Evolutionary conservation across 169 alveolate species (phyloP).

Genomic region (Plasmodium adleri): DNA sequence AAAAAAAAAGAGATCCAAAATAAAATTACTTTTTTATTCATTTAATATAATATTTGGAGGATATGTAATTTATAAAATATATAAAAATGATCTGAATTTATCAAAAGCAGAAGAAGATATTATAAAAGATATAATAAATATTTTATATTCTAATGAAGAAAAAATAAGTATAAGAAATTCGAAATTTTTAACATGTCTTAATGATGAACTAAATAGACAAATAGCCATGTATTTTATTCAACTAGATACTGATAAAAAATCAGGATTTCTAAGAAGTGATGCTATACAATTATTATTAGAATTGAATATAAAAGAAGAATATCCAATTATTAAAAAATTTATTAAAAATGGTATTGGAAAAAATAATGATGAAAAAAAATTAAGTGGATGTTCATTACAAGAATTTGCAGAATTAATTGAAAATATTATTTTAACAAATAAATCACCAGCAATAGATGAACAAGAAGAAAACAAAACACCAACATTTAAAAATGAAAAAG

Average conservation of each 20-base stretch:
- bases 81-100: conserved; percentile 55
- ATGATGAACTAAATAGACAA: conserved; percentile 49
- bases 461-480: background rate
- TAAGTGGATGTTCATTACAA: conserved; percentile 73
- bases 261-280: conserved; percentile 66
- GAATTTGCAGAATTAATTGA: conserved; percentile 68
- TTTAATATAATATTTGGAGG: conserved; percentile 4
- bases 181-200: conserved; percentile 55
- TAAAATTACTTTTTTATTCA: conserved; percentile 16
- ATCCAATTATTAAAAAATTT: conserved; percentile 58
- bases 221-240: conserved; percentile 76
- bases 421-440: conserved; percentile 38
- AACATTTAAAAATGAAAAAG: background rate
- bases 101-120: conserved; percentile 76
- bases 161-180: conserved; percentile 53
- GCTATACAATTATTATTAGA: conserved; percentile 56
- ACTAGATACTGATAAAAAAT: conserved; percentile 53
- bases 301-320: conserved; percentile 58
- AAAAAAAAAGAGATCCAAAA: conserved; percentile 39
- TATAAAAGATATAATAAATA: conserved; percentile 30
- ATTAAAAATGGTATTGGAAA: conserved; percentile 66
- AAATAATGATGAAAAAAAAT: conserved; percentile 36
- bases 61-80: conserved; percentile 56
- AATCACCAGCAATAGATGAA: conserved; percentile 14
- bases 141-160: conserved; percentile 54